phyloP scores from a whole-genome alignment of 176 grass and related monocot species.

The Canna indica region DNA sequence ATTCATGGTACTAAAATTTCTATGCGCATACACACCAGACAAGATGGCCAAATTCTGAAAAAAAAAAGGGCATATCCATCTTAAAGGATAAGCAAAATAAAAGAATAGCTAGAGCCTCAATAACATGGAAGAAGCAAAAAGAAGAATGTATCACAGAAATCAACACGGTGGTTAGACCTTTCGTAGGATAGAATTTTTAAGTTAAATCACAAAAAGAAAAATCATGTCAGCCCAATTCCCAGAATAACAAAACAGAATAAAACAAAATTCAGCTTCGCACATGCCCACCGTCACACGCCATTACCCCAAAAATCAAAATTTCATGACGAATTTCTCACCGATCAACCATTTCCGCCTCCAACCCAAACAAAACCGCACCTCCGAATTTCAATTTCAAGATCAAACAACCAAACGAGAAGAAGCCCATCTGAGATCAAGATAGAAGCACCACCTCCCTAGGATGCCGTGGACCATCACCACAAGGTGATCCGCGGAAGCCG shows the following conservation, averaged over 20 bases:
- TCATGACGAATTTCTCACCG: neutral
- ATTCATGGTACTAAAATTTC: too few species aligned
- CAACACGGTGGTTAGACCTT: neutral
- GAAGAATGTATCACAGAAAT: neutral
- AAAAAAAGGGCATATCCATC: too few species aligned
- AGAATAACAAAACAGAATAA: neutral
- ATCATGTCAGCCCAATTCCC: neutral
- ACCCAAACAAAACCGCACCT: neutral
- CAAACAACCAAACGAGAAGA: neutral
- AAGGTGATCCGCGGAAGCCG: constrained; percentile 25
- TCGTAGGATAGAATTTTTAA: neutral
- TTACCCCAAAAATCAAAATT: neutral
- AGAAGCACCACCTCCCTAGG: constrained; percentile 19
- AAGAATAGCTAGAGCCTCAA: too few species aligned
- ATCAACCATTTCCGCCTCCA: neutral
- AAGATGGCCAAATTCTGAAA: too few species aligned
- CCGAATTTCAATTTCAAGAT: neutral
- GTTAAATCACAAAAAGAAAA: neutral
- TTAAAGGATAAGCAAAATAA: too few species aligned
- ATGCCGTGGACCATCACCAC: constrained; percentile 40
- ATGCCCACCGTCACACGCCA: neutral
- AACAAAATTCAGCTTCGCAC: neutral
- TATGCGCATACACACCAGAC: too few species aligned
- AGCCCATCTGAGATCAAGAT: neutral
- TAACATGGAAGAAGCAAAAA: neutral